Conservation (phyloP, 805 yeast species). For the Metschnikowia bowlesiae region DNA sequence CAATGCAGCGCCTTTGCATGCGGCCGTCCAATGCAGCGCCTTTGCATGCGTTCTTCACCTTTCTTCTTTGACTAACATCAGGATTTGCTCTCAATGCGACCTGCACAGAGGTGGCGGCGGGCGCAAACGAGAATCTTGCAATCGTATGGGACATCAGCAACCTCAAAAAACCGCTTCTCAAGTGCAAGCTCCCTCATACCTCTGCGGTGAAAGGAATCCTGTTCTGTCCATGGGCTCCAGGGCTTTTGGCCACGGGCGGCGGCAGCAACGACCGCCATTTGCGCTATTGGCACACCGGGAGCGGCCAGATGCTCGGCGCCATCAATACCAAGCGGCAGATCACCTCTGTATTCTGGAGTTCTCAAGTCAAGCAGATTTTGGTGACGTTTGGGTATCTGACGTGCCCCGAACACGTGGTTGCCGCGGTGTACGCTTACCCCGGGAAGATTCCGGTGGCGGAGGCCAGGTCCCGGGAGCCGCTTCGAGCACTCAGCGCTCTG, state of each 20-base stretch:
- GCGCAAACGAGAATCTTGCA: constrained; percentile 80
- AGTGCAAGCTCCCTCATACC: constrained; percentile 54
- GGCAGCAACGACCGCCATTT: constrained; percentile 79
- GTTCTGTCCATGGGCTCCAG: constrained; percentile 85
- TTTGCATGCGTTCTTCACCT: neutral
- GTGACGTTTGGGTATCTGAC: constrained; percentile 83
- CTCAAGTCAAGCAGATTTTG: constrained; percentile 54
- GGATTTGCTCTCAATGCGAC: constrained; percentile 59
- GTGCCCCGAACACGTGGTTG: constrained; percentile 32
- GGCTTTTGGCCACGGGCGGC: constrained; percentile 84
- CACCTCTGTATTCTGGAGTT: constrained; percentile 77
- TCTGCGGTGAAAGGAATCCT: constrained; percentile 92
- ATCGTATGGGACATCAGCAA: constrained; percentile 64
- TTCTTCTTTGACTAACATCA: constrained; percentile 22
- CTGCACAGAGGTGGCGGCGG: constrained; percentile 61
- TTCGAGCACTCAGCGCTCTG: constrained; percentile 64
- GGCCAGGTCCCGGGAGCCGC: constrained; percentile 43
- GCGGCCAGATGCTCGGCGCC: constrained; percentile 66
- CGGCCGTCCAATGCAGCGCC: too few species aligned
- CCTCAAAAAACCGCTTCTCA: constrained; percentile 34
- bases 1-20: neutral
- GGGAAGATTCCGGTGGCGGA: constrained; percentile 44
- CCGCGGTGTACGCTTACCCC: constrained; percentile 68
- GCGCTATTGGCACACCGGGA: constrained; percentile 78
- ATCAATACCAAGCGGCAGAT: constrained; percentile 65